Percentiles rank a stretch among this genome's conserved stretches.
Conservation (phyloP, 176 grass and related monocot species). For the Bolboschoenus planiculmis region DNA sequence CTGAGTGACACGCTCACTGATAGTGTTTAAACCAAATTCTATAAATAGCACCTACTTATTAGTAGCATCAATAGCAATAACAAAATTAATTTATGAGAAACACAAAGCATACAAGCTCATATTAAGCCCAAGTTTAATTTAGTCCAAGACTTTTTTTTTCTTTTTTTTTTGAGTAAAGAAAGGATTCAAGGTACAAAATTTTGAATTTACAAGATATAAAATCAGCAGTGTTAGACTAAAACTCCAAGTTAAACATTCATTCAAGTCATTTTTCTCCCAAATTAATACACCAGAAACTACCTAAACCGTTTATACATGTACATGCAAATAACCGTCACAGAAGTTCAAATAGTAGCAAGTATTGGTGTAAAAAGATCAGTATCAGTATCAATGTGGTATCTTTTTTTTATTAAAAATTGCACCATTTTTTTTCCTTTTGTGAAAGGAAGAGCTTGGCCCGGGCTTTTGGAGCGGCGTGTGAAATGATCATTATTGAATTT, state of each 20-base stretch:
- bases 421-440: conserved; percentile 2
- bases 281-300: too few relatives aligned
- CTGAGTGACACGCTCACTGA: not conserved
- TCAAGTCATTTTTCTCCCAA: too few relatives aligned
- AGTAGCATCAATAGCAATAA: not conserved
- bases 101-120: not conserved
- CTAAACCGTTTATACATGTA: too few relatives aligned
- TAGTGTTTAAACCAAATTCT: not conserved
- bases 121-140: not conserved
- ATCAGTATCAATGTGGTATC: conserved; percentile 13
- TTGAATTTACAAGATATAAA: too few relatives aligned
- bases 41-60: not conserved
- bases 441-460: conserved; percentile 36
- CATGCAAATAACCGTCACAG: not conserved
- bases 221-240: too few relatives aligned
- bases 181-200: too few relatives aligned
- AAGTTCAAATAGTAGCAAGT: not conserved
- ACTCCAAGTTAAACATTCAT: too few relatives aligned
- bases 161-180: too few relatives aligned
- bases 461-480: conserved; percentile 41
- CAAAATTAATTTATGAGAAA: not conserved
- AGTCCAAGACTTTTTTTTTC: not conserved
- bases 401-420: conserved; percentile 29
- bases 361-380: not conserved
- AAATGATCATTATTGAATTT: conserved; percentile 28